Percentiles rank a stretch among this genome's conserved stretches.
phyloP scores from a whole-genome alignment of 306 rosid genomes.

The Corylus americana region DNA sequence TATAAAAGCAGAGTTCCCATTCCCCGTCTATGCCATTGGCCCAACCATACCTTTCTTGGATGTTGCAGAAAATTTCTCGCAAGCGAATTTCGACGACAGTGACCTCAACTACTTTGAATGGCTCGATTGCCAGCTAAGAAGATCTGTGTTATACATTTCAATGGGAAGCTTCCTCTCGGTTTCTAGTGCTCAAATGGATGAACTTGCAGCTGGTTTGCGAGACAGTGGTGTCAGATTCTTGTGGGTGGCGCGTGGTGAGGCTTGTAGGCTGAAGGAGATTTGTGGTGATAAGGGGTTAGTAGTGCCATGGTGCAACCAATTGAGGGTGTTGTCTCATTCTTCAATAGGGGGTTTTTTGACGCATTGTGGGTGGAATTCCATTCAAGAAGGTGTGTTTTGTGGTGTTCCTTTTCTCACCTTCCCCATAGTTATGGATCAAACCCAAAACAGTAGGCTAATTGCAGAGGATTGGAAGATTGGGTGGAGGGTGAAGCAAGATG shows the following conservation, averaged over 20 bases:
- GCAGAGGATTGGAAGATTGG: conserved; percentile 55
- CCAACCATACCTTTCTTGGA: conserved; percentile 37
- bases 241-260: conserved; percentile 40
- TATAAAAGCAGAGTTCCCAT: conserved; percentile 21
- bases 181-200: conserved; percentile 44
- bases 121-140: conserved; percentile 41
- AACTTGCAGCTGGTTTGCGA: conserved; percentile 32
- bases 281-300: conserved; percentile 31
- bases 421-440: conserved; percentile 44
- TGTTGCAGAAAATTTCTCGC: not conserved
- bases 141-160: conserved; percentile 44
- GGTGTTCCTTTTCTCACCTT: conserved; percentile 45
- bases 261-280: conserved; percentile 7
- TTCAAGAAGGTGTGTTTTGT: conserved; percentile 38
- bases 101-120: conserved; percentile 24
- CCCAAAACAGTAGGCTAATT: conserved; percentile 36
- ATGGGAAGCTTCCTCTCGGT: conserved; percentile 43
- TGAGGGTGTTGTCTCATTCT: conserved; percentile 49
- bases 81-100: not conserved
- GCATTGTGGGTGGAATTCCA: conserved; percentile 63
- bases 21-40: conserved; percentile 38
- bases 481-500: conserved; percentile 32
- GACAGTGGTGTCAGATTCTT: conserved; percentile 40
- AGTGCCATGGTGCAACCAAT: conserved; percentile 49
- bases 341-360: conserved; percentile 40